phyloP scores from a whole-genome alignment of 73 alveolate species.

The Paramecium caudatum region DNA sequence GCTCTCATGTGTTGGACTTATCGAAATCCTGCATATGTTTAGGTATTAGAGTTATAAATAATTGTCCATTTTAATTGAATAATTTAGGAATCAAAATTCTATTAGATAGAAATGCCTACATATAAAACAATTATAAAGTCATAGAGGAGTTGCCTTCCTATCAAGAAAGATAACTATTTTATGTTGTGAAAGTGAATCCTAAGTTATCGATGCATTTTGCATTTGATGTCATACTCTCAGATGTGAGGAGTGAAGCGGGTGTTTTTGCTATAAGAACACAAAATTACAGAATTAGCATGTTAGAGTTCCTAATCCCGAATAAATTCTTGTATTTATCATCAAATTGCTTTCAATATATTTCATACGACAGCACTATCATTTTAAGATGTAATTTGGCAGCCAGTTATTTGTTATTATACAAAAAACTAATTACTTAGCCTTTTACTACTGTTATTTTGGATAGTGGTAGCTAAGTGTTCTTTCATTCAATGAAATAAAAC shows the following conservation, averaged over 20 bases:
- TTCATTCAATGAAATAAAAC: constrained; percentile 26
- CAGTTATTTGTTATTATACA: background rate
- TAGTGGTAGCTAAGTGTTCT: background rate
- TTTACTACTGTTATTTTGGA: background rate
- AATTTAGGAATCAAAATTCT: constrained; percentile 61
- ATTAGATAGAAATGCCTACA: constrained; percentile 28
- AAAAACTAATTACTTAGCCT: background rate
- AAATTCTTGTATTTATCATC: constrained; percentile 2
- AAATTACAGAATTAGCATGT: constrained; percentile 48
- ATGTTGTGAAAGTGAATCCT: constrained; percentile 45
- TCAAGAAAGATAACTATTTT: constrained; percentile 16
- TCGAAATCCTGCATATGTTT: constrained; percentile 30
- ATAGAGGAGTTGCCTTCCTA: constrained; percentile 56
- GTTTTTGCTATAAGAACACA: background rate
- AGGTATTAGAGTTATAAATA: constrained; percentile 24
- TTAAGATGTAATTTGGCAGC: background rate
- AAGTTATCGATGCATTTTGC: constrained; percentile 49
- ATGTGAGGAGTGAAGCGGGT: background rate
- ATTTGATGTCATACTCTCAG: background rate
- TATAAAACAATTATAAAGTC: background rate
- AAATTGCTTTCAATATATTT: background rate
- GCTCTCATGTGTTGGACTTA: constrained; percentile 25
- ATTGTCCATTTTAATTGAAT: constrained; percentile 40
- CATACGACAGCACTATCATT: background rate
- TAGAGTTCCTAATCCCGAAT: constrained; percentile 16